Base-by-base conservation (phyloP, 1,139 yeast species). In the Meyerozyma athensensis region DNA sequence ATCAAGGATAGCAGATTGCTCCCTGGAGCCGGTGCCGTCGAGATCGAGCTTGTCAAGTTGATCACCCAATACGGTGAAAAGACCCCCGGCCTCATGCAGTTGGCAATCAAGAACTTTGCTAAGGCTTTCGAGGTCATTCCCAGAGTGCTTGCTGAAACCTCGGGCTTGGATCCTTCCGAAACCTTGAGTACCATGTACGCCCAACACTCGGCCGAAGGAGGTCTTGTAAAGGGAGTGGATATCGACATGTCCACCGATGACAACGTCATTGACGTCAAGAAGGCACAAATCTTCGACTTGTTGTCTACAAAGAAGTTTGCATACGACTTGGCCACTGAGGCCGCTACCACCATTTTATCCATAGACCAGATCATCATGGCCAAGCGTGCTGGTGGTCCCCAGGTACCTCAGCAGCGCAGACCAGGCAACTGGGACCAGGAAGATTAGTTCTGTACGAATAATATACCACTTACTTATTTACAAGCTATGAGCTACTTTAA, bases 361-460 rank as follows among this genome's bases (percentile, higher is more conserved):
- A 90, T 89, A 34, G 96, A 86, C 61, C 95, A 85, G 68, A 86
- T 86, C 54, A 86, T 86, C 56, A 87, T 86, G 86, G 95, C 95
- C 36, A 86, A 86, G 74, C 79, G 95, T 56, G 96, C 96, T 2
- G 98, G 98, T 48, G 98, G 98, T 19, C 98, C 98, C 34, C 84
- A 74, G 34, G 80, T 89, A 74, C 96, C 97, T 38, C 74, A 80
- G 51, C 95, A 86, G 57, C 85, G 81, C 49, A 80, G 83, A 59
- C 92, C 94, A 33, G 96, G 96, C 42, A 90, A 90, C 68, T 90
- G 98, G 98, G 98, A 90, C 59, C 95, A 84, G 64, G 97, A 77
- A 43, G 96, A 89, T 65, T 87, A 68, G 45, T 13, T 26, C 23
- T 26, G 9, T 35, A 28, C 19, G 16, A 18, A 19, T 3, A 12